Conservation (phyloP, 169 alveolate genomes). For the Babesia microti region DNA sequence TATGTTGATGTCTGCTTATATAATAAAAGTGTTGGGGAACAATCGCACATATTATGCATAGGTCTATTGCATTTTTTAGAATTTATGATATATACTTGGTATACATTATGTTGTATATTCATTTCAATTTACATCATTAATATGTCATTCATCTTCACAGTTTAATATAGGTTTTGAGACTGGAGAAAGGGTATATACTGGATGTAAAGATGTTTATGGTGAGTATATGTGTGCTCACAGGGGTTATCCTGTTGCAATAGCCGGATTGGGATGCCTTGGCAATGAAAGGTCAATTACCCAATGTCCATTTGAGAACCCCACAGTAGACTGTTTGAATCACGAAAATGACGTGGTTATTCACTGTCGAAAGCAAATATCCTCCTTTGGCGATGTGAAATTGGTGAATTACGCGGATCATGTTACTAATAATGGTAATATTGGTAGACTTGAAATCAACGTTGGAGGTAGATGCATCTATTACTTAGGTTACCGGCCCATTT, state of each 20-base stretch:
- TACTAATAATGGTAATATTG: conserved; percentile 53
- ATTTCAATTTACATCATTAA: conserved; percentile 4
- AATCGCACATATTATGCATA: too few species aligned
- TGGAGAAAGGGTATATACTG: conserved; percentile 57
- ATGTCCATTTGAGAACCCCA: conserved; percentile 67
- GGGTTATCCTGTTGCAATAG: conserved; percentile 60
- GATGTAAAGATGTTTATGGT: conserved; percentile 58
- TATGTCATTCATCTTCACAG: too few species aligned
- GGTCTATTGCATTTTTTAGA: too few species aligned
- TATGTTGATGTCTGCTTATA: too few species aligned
- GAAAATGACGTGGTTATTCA: conserved; percentile 65
- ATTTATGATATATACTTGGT: too few species aligned
- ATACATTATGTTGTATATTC: background rate
- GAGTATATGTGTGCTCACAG: conserved; percentile 69
- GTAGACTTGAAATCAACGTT: conserved; percentile 59
- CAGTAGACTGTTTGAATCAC: conserved; percentile 64
- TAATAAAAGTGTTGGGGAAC: too few species aligned
- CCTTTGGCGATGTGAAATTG: conserved; percentile 61
- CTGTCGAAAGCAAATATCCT: conserved; percentile 58
- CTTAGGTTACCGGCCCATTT: conserved; percentile 64
- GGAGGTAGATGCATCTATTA: conserved; percentile 38
- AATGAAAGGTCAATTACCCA: conserved; percentile 49
- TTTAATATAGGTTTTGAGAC: conserved; percentile 52
- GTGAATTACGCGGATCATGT: conserved; percentile 50
- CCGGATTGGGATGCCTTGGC: conserved; percentile 68